These are phyloP conservation scores for Colletotrichum simmondsii DNA, from an alignment of 2,329 filamentous ascomycete genomes.

Conservation along the genomic window DNA sequence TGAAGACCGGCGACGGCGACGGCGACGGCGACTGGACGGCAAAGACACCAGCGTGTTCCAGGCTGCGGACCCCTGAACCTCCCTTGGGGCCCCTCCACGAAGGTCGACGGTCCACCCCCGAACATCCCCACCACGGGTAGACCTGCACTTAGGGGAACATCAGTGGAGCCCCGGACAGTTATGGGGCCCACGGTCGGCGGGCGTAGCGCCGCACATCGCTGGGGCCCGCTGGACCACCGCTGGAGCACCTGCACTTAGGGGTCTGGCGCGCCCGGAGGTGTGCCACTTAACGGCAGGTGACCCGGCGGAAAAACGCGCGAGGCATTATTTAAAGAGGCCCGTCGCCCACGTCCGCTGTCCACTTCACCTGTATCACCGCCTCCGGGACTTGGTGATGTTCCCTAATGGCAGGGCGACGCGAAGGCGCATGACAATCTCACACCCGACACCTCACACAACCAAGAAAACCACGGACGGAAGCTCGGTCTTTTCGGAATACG, in stretches of 20 bases:
- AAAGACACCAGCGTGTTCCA: conserved; percentile 19
- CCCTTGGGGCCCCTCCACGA: background rate
- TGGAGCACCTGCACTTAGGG: conserved; percentile 36
- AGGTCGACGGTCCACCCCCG: background rate
- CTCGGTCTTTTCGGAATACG: background rate
- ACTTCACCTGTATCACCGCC: background rate
- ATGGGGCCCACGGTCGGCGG: background rate
- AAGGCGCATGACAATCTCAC: conserved; percentile 10
- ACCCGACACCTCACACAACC: background rate
- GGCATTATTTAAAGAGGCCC: conserved; percentile 31
- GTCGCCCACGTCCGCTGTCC: conserved; percentile 15
- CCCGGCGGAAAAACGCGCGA: conserved; percentile 2
- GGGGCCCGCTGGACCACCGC: conserved; percentile 20
- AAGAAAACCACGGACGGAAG: background rate
- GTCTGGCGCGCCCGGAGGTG: conserved; percentile 33
- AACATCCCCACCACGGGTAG: conserved; percentile 25
- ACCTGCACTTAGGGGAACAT: conserved; percentile 35
- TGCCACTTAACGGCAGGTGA: conserved; percentile 33
- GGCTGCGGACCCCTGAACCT: conserved; percentile 5
- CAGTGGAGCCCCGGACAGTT: conserved; percentile 9
- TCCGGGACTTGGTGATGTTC: conserved; percentile 19
- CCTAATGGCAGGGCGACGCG: conserved; percentile 35
- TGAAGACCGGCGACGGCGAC: background rate
- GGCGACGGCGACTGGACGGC: background rate
- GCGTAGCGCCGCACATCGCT: background rate